phyloP scores from a whole-genome alignment of 1,284 basidiomycete species.

The Fomitopsis schrenkii region DNA sequence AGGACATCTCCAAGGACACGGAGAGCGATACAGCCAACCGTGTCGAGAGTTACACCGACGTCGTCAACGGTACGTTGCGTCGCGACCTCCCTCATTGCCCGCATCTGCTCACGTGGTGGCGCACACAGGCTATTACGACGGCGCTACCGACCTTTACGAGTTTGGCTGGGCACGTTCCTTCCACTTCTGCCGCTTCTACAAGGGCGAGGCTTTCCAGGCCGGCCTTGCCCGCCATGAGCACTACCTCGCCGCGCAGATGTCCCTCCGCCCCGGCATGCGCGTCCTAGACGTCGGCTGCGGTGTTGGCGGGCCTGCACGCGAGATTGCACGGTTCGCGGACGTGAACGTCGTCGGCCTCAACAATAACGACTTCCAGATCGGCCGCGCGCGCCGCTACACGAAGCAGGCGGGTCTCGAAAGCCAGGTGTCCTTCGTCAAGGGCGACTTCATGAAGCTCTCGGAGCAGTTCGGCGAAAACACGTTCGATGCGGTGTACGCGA shows the following conservation, averaged over 20 bases:
- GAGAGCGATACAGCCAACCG: constrained; percentile 72
- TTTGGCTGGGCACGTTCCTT: constrained; percentile 94
- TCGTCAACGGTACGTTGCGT: constrained; percentile 79
- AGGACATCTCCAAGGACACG: constrained; percentile 74
- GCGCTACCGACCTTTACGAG: constrained; percentile 96
- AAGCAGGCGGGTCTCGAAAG: constrained; percentile 72
- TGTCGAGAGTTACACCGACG: constrained; percentile 84
- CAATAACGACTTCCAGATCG: constrained; percentile 97
- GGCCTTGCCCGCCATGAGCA: constrained; percentile 96
- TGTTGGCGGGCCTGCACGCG: constrained; percentile 94
- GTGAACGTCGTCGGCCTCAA: constrained; percentile 87
- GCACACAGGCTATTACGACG: constrained; percentile 86
- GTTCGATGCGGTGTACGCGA: constrained; percentile 98
- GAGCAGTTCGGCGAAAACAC: constrained; percentile 92
- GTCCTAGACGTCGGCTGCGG: constrained; percentile 99
- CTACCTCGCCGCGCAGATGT: constrained; percentile 89
- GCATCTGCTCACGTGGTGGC: neutral
- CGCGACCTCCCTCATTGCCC: neutral
- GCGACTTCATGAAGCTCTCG: constrained; percentile 94
- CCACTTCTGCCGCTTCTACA: constrained; percentile 98
- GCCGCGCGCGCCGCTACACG: constrained; percentile 84
- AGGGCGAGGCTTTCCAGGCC: constrained; percentile 85
- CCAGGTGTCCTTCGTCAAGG: constrained; percentile 82
- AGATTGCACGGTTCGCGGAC: constrained; percentile 92
- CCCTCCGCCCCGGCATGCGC: constrained; percentile 83